Percentiles rank a stretch among this genome's conserved stretches.
Conservation (phyloP, 257 asterid genomes). For the Plantago major region DNA sequence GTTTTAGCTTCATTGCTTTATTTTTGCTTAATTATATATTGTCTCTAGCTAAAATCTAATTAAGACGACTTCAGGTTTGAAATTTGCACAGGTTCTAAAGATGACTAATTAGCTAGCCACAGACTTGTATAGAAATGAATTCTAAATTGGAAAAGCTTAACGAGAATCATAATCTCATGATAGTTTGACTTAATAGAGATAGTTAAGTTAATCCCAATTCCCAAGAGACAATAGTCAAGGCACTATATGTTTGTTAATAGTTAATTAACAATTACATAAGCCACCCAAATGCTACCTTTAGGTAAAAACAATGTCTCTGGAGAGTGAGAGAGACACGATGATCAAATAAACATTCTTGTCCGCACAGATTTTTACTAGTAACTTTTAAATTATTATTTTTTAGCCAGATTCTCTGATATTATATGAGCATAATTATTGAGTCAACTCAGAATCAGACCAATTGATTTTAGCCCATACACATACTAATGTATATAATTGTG, state of each 20-base stretch:
- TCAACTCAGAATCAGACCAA: slow-evolving; percentile 50
- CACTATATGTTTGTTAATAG: too few relatives aligned
- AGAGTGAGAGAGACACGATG: slow-evolving; percentile 16
- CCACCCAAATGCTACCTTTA: slow-evolving; percentile 8
- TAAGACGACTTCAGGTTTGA: too few relatives aligned
- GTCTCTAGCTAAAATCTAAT: too few relatives aligned
- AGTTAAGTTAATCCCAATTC: slow-evolving; percentile 3
- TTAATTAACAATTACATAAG: slow-evolving; percentile 17
- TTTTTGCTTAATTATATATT: too few relatives aligned
- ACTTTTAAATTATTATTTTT: neutral
- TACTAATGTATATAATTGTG: neutral
- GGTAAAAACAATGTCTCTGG: slow-evolving; percentile 4
- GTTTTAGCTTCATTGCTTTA: too few relatives aligned
- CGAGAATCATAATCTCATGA: slow-evolving; percentile 1
- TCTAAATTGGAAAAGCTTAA: too few relatives aligned
- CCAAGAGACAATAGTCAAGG: slow-evolving; percentile 17
- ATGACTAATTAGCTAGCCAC: too few relatives aligned
- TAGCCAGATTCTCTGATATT: slow-evolving; percentile 20
- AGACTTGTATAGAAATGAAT: neutral
- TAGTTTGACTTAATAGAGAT: slow-evolving; percentile 22
- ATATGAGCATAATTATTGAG: slow-evolving; percentile 19
- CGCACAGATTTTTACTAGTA: neutral
- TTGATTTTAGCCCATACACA: neutral
- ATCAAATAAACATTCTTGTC: slow-evolving; percentile 6
- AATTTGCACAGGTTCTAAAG: too few relatives aligned